These are phyloP conservation scores for Suhomyces yuchorum DNA, from an alignment of 1,139 yeast genomes.

Conservation along the genomic window DNA sequence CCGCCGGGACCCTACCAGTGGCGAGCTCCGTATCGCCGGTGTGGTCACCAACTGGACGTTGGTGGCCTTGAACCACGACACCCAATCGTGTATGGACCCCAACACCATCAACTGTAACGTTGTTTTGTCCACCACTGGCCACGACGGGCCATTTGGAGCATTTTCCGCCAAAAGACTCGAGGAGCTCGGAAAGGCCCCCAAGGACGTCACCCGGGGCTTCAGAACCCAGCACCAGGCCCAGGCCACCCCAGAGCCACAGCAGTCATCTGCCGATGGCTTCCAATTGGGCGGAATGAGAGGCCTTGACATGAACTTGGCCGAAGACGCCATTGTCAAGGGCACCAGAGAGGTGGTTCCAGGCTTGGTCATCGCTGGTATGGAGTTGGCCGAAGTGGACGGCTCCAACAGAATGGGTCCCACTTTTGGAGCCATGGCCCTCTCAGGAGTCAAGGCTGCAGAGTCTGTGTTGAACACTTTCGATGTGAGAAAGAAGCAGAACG, in stretches of 20 bases:
- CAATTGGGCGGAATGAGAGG: conserved; percentile 76
- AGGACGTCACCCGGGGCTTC: conserved; percentile 24
- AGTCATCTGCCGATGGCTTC: conserved; percentile 38
- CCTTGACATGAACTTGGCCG: conserved; percentile 76
- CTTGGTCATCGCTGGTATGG: conserved; percentile 80
- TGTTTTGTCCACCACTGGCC: conserved; percentile 74
- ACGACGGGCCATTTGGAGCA: conserved; percentile 87
- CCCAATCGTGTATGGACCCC: conserved; percentile 84
- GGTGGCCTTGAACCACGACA: conserved; percentile 74
- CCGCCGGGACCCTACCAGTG: conserved; percentile 56
- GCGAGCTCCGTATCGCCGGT: conserved; percentile 69
- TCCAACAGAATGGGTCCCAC: conserved; percentile 86
- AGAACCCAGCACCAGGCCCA: conserved; percentile 14
- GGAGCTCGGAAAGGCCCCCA: conserved; percentile 32
- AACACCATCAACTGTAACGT: conserved; percentile 76
- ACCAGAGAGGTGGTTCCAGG: conserved; percentile 73
- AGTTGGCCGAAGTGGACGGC: conserved; percentile 75
- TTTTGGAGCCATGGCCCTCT: conserved; percentile 78
- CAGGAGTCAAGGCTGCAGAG: conserved; percentile 79
- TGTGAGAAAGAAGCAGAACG: conserved; percentile 47
- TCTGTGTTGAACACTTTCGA: conserved; percentile 54
- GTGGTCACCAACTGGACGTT: conserved; percentile 85
- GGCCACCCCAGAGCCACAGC: not conserved
- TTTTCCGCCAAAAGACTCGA: conserved; percentile 60
- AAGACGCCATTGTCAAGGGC: conserved; percentile 73